phyloP scores from a whole-genome alignment of 1,284 basidiomycete species.

The Quambalaria eucalypti region DNA sequence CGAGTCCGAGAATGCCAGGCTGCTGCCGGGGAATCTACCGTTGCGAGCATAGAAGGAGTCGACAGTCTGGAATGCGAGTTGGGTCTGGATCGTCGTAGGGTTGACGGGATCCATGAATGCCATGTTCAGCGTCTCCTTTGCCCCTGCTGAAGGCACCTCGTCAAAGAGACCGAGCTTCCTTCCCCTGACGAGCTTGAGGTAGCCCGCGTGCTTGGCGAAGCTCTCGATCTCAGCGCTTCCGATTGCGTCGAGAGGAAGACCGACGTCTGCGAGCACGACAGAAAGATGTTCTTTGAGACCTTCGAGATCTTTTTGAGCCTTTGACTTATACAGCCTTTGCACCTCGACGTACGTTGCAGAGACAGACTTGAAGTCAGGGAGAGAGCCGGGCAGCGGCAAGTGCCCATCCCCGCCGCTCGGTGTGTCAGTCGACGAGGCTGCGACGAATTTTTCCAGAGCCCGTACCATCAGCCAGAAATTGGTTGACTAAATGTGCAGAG shows the following conservation, averaged over 20 bases:
- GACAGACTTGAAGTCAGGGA: conserved; percentile 94
- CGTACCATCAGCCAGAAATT: conserved; percentile 80
- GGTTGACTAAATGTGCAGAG: conserved; percentile 48
- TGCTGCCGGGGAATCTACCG: conserved; percentile 49
- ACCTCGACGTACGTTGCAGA: conserved; percentile 71
- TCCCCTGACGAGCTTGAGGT: conserved; percentile 67
- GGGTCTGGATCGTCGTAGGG: conserved; percentile 34
- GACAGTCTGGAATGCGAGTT: conserved; percentile 49
- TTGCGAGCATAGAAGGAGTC: conserved; percentile 48
- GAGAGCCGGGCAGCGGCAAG: conserved; percentile 58
- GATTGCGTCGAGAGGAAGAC: conserved; percentile 39
- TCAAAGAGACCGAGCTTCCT: conserved; percentile 50
- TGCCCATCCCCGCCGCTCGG: conserved; percentile 9
- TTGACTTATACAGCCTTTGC: conserved; percentile 65
- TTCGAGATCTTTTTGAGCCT: conserved; percentile 62
- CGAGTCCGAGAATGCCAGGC: conserved; percentile 5
- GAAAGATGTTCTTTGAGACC: conserved; percentile 47
- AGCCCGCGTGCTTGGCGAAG: conserved; percentile 86
- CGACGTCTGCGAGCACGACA: conserved; percentile 35
- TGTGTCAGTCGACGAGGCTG: conserved; percentile 46
- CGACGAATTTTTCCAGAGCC: conserved; percentile 58
- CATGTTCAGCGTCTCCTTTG: conserved; percentile 12
- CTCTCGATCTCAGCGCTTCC: conserved; percentile 56
- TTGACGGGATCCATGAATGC: conserved; percentile 38
- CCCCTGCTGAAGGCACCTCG: conserved; percentile 45